Conservation (phyloP, 495 filamentous ascomycete genomes). For the Sabuloglossum arenarium region DNA sequence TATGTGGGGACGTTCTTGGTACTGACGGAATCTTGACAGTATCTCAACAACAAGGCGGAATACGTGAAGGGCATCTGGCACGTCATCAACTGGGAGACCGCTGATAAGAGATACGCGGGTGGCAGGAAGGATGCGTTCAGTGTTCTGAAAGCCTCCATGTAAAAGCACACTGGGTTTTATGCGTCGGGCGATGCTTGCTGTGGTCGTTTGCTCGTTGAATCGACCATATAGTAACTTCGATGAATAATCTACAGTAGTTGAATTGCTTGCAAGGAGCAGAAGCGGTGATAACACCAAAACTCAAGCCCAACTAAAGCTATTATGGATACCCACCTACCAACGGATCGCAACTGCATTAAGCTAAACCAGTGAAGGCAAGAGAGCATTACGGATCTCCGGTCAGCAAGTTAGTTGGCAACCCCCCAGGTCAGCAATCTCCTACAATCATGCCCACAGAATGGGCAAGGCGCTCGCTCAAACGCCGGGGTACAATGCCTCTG, state of each 20-base stretch:
- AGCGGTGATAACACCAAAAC: too few relatives aligned
- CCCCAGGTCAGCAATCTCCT: neutral
- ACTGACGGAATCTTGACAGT: conserved; percentile 35
- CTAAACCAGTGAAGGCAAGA: too few relatives aligned
- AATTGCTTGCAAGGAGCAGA: too few relatives aligned
- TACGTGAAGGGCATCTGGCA: conserved; percentile 97
- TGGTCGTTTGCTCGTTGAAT: neutral
- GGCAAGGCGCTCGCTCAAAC: neutral
- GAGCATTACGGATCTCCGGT: too few relatives aligned
- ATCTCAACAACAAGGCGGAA: conserved; percentile 96
- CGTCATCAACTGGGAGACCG: conserved; percentile 93
- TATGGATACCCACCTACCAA: too few relatives aligned
- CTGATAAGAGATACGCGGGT: conserved; percentile 33
- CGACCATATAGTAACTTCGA: neutral
- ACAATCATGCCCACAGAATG: neutral
- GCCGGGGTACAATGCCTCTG: neutral
- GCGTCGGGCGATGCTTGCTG: neutral
- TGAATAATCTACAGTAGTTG: too few relatives aligned
- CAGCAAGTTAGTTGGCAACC: too few relatives aligned
- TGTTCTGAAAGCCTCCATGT: neutral
- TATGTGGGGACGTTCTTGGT: too few relatives aligned
- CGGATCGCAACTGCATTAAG: too few relatives aligned
- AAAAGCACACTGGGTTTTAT: neutral
- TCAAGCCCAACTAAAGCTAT: too few relatives aligned
- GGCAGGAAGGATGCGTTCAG: neutral